Base-by-base conservation (phyloP, 805 yeast species). In the Saccharomycopsis guyanensis region DNA sequence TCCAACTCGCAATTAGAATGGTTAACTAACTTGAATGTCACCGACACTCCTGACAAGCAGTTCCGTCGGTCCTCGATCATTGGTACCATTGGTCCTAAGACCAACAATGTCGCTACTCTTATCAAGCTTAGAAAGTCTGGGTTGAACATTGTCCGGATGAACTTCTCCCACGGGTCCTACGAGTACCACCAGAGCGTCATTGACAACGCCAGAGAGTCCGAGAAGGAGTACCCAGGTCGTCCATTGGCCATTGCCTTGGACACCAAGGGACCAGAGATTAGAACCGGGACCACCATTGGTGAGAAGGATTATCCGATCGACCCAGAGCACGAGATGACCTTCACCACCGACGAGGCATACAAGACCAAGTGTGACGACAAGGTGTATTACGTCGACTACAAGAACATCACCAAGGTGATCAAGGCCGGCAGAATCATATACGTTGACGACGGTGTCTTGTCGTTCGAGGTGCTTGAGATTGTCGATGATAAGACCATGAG, bases 201-300 rank as follows among this genome's bases (percentile, higher is more conserved):
- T 67, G 97, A 91, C 78, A 91, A 93, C 65, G 87, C 97, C 59
- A 84, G 95, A 72, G 81, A 87, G 70, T 88, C 97, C 55, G 96
- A 86, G 71, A 81, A 80, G 68, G 66, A 83, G 47, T 88, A 82
- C 69, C 79, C 85, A 56, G 97, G 97, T 63, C 86, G 97, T 73
- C 98, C 97, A 46, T 76, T 93, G 62, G 97, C 96, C 53, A 89
- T 93, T 69, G 98, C 98, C 56, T 80, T 93, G 60, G 98, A 93
- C 70, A 93, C 97, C 68, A 93, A 93, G 79, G 98, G 98, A 59
- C 98, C 98, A 55, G 98, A 93, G 74, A 93, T 93, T 73, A 86
- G 98, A 80, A 91, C 98, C 50, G 98, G 98, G 70, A 80, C 88
- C 68, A 93, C 98, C 59, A 66, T 70, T 54, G 86, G 76, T 61